Percentiles rank a stretch among this genome's conserved stretches.
Conservation (phyloP, 805 yeast genomes). For the Yamadazyma tumulicola region DNA sequence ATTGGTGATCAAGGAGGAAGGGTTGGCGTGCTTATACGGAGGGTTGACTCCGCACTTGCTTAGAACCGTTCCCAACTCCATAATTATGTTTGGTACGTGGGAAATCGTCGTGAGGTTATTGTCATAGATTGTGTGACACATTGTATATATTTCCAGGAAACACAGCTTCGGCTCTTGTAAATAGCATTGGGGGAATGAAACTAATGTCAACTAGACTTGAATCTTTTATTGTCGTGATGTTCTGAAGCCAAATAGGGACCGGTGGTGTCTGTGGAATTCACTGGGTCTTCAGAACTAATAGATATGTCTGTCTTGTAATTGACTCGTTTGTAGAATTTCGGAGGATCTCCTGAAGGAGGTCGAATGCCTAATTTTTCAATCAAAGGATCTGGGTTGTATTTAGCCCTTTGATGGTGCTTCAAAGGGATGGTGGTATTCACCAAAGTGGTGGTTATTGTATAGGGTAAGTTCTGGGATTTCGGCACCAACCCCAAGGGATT, state of each 20-base stretch:
- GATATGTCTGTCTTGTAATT: conserved; percentile 10
- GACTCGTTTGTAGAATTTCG: conserved; percentile 44
- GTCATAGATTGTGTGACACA: conserved; percentile 5
- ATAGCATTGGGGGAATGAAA: conserved; percentile 3
- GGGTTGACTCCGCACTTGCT: conserved; percentile 95
- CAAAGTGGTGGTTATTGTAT: conserved; percentile 8
- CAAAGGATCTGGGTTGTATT: conserved; percentile 26
- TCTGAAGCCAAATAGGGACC: too few species aligned
- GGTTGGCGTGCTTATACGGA: conserved; percentile 89
- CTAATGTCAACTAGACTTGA: conserved; percentile 2
- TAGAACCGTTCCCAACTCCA: conserved; percentile 96
- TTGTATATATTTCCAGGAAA: conserved; percentile 1
- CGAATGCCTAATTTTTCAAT: conserved; percentile 24
- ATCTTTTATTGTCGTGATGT: background rate
- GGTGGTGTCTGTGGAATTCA: too few species aligned
- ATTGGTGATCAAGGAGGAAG: conserved; percentile 87
- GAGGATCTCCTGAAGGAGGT: conserved; percentile 42
- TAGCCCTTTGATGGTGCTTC: conserved; percentile 10
- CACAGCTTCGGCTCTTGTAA: conserved; percentile 3
- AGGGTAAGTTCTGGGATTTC: conserved; percentile 12
- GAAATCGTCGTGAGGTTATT: conserved; percentile 55
- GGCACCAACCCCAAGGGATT: conserved; percentile 61
- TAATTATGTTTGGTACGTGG: conserved; percentile 99
- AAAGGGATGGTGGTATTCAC: conserved; percentile 33
- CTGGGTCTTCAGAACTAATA: background rate